Percentiles rank a stretch among this genome's conserved stretches.
phyloP scores from a whole-genome alignment of 805 yeast genomes.

The Zygoascus bituminiphila region DNA sequence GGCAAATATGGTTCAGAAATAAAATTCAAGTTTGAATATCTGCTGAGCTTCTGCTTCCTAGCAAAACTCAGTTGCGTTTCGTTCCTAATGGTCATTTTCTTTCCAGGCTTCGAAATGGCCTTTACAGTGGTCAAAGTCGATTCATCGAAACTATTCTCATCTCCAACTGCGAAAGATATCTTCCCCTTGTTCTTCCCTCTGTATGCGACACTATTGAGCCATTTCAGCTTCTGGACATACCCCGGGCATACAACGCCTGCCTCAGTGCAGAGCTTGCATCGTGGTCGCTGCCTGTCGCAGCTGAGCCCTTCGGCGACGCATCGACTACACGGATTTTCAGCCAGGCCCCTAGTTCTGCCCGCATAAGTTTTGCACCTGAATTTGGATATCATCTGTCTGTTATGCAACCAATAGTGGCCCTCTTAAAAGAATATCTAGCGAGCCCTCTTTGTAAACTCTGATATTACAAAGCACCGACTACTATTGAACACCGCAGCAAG shows the following conservation, averaged over 20 bases:
- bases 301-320: background rate
- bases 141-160: background rate
- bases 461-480: too few species aligned
- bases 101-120: background rate
- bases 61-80: background rate
- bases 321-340: background rate
- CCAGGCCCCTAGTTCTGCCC: background rate
- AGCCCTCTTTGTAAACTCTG: too few species aligned
- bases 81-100: background rate
- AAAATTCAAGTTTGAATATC: background rate
- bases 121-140: background rate
- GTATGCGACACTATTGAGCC: background rate
- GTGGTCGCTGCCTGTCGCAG: conserved; percentile 2
- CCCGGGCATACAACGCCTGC: conserved; percentile 1
- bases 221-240: background rate
- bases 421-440: too few species aligned
- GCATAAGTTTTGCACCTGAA: conserved; percentile 2
- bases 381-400: background rate
- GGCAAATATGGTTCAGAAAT: background rate
- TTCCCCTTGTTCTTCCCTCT: background rate
- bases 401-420: too few species aligned
- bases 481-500: too few species aligned
- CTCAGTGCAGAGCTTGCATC: background rate
- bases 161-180: background rate
- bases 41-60: background rate